phyloP scores from a whole-genome alignment of 208 protist genomes.

The Acanthamoeba triangularis region DNA sequence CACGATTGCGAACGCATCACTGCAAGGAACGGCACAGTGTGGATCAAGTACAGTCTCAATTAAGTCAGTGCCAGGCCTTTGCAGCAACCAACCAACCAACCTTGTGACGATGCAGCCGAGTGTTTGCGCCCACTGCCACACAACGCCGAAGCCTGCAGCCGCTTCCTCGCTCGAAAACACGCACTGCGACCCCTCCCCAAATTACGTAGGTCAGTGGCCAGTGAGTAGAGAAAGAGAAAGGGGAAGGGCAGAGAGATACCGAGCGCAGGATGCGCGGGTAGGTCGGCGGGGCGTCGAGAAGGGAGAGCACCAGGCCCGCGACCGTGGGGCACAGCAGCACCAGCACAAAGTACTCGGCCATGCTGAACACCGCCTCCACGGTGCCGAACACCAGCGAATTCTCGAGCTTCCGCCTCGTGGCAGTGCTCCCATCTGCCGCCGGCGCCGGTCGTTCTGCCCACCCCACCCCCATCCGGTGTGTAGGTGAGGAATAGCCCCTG shows the following conservation, averaged over 20 bases:
- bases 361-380: constrained; percentile 48
- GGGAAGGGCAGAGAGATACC: background rate
- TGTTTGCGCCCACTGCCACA: background rate
- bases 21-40: background rate
- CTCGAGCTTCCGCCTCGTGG: background rate
- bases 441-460: background rate
- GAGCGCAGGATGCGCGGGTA: background rate
- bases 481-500: too few species aligned
- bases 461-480: too few species aligned
- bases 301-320: constrained; percentile 33
- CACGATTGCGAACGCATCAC: background rate
- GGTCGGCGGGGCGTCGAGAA: constrained; percentile 8
- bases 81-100: background rate
- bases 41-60: background rate
- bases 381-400: constrained; percentile 51
- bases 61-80: background rate
- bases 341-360: constrained; percentile 72
- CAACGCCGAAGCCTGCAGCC: background rate
- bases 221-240: background rate
- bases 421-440: background rate
- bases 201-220: background rate
- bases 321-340: constrained; percentile 30
- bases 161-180: background rate
- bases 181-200: background rate
- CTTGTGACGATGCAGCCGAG: background rate